A percentile compares a stretch with the other conserved stretches of the same genome.
Evolutionary conservation across 768 basidiomycete species (phyloP).

Genomic region (Auricularia sp.): DNA sequence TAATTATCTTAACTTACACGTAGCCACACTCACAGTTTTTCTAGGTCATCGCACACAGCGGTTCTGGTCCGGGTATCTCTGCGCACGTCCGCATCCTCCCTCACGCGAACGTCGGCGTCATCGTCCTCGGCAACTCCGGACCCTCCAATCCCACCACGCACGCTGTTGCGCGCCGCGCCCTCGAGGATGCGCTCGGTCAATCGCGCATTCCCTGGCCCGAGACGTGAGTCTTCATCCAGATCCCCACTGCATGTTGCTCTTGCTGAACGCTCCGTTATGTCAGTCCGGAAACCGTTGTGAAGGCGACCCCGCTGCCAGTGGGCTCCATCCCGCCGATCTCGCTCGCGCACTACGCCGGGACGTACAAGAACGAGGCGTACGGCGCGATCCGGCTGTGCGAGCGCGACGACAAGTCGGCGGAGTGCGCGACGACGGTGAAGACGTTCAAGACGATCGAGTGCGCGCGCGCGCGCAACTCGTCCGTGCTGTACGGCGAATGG

Average conservation of each 20-base stretch:
- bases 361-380: constrained; percentile 29
- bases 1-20: background rate
- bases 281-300: background rate
- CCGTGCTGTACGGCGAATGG: constrained; percentile 23
- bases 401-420: constrained; percentile 13
- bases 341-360: constrained; percentile 25
- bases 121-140: constrained; percentile 24
- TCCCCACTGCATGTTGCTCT: constrained; percentile 5
- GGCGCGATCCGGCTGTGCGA: constrained; percentile 28
- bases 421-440: constrained; percentile 16
- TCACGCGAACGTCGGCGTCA: constrained; percentile 24
- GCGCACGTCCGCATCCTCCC: constrained; percentile 25
- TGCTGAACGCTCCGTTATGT: constrained; percentile 1
- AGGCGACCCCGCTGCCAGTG: background rate
- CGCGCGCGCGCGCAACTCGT: background rate
- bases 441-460: constrained; percentile 21
- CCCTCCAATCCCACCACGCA: constrained; percentile 10
- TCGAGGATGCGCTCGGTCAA: constrained; percentile 14
- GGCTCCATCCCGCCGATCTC: background rate
- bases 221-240: constrained; percentile 5
- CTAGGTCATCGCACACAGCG: constrained; percentile 26
- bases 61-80: constrained; percentile 26
- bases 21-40: no score
- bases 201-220: constrained; percentile 3
- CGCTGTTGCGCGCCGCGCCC: constrained; percentile 11